phyloP scores from a whole-genome alignment of 1,284 basidiomycete species.

The Testicularia cyperi region DNA sequence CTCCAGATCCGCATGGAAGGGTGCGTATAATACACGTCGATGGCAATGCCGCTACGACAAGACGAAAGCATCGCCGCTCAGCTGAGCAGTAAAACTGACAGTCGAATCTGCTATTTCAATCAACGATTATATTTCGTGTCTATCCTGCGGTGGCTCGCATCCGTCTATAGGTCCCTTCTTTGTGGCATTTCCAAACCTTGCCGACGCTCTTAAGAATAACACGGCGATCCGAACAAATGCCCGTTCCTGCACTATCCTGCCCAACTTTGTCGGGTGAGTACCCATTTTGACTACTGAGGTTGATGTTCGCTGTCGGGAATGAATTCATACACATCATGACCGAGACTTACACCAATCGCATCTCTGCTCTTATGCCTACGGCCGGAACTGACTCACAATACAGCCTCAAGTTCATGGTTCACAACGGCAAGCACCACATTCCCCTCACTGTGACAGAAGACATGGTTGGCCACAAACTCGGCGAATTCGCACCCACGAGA shows the following conservation, averaged over 20 bases:
- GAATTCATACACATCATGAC: not conserved
- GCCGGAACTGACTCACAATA: too few species aligned
- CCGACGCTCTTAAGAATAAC: conserved; percentile 79
- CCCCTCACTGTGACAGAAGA: conserved; percentile 88
- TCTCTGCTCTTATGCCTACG: not conserved
- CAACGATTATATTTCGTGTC: too few species aligned
- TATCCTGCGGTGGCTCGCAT: too few species aligned
- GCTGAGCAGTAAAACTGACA: too few species aligned
- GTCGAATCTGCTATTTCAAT: too few species aligned
- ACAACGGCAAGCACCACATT: conserved; percentile 88
- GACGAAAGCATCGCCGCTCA: too few species aligned
- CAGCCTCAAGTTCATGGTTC: conserved; percentile 78
- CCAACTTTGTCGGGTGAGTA: conserved; percentile 62
- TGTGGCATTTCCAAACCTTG: conserved; percentile 86
- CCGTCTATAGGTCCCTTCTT: conserved; percentile 83
- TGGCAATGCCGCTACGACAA: too few species aligned
- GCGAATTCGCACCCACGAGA: conserved; percentile 88
- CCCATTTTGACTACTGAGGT: too few species aligned
- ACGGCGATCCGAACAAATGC: conserved; percentile 85
- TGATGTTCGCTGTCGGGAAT: too few species aligned
- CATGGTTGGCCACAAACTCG: conserved; percentile 97
- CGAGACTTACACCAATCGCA: too few species aligned
- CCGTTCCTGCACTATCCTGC: conserved; percentile 86
- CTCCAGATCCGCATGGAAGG: conserved; percentile 33
- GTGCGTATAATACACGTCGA: too few species aligned